phyloP scores from a whole-genome alignment of 2,329 filamentous ascomycete genomes.

The Aureobasidium pullulans region DNA sequence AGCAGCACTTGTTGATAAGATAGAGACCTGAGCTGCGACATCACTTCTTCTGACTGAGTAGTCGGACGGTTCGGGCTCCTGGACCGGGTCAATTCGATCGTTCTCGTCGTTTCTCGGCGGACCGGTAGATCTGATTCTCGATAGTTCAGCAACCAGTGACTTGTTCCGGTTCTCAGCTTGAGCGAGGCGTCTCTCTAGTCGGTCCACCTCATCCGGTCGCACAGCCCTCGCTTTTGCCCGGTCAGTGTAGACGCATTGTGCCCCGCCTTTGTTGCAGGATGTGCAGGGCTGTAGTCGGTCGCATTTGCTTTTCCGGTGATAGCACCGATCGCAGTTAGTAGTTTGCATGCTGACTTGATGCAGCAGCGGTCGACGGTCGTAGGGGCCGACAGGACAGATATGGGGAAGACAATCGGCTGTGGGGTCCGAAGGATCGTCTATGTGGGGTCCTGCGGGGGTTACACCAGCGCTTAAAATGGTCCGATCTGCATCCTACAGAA shows the following conservation, averaged over 20 bases:
- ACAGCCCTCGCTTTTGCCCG: slow-evolving; percentile 24
- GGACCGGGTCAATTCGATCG: background rate
- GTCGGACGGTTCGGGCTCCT: background rate
- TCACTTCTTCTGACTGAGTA: slow-evolving; percentile 20
- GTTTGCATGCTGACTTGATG: slow-evolving; percentile 10
- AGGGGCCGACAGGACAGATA: background rate
- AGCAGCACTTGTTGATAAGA: slow-evolving; percentile 36
- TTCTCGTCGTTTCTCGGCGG: slow-evolving; percentile 5
- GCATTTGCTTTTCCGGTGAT: slow-evolving; percentile 36
- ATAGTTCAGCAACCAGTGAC: slow-evolving; percentile 17
- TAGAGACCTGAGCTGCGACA: slow-evolving; percentile 36
- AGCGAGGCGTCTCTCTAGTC: slow-evolving; percentile 29
- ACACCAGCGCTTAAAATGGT: background rate
- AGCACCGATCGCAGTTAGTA: slow-evolving; percentile 32
- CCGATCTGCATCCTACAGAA: background rate
- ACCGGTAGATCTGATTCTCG: slow-evolving; percentile 2
- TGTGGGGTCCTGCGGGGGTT: background rate
- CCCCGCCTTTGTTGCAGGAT: slow-evolving; percentile 30
- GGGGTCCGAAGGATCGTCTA: background rate
- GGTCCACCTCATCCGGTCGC: slow-evolving; percentile 28
- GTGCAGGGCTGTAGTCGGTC: slow-evolving; percentile 34
- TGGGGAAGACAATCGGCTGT: background rate
- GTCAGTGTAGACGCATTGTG: slow-evolving; percentile 30
- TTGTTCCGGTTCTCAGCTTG: slow-evolving; percentile 29
- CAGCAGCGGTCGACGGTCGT: background rate